Percentiles rank a stretch among this genome's conserved stretches.
These are phyloP conservation scores for Colletotrichum endophyticum DNA, from an alignment of 2,329 filamentous ascomycete genomes.

Conservation along the genomic window DNA sequence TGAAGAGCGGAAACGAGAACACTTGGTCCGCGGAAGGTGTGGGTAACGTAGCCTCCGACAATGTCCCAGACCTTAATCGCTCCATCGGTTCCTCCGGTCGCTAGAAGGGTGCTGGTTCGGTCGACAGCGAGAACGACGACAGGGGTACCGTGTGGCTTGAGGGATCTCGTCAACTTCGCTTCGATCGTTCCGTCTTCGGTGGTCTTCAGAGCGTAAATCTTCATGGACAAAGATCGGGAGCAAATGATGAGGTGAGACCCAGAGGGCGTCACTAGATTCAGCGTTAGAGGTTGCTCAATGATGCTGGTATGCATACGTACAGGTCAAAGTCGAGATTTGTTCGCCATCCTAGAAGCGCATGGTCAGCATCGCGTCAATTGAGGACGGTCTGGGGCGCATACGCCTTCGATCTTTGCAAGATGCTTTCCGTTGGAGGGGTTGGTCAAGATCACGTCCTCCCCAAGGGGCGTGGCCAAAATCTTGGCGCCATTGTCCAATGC, in stretches of 20 bases:
- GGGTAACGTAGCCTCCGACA: constrained; percentile 85
- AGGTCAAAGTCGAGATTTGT: constrained; percentile 66
- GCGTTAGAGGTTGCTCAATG: constrained; percentile 19
- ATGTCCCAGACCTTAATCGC: constrained; percentile 98
- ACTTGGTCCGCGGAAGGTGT: constrained; percentile 92
- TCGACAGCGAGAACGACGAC: constrained; percentile 88
- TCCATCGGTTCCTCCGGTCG: constrained; percentile 92
- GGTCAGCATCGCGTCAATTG: constrained; percentile 24
- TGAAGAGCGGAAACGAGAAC: constrained; percentile 89
- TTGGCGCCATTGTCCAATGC: constrained; percentile 81
- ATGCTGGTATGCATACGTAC: neutral
- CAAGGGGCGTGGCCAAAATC: constrained; percentile 87
- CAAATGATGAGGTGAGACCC: constrained; percentile 88
- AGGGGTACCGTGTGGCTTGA: constrained; percentile 90
- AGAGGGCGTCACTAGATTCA: constrained; percentile 75
- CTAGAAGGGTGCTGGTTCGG: constrained; percentile 84
- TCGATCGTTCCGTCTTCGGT: constrained; percentile 65
- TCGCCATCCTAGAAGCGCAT: constrained; percentile 71
- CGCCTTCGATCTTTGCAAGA: constrained; percentile 86
- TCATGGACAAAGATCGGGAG: constrained; percentile 95
- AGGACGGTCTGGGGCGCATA: constrained; percentile 42
- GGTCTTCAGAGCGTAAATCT: constrained; percentile 77
- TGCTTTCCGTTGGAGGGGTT: constrained; percentile 83
- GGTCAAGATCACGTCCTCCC: constrained; percentile 88
- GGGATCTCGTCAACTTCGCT: constrained; percentile 73